These are phyloP conservation scores for Acanthamoeba lugdunensis DNA, from an alignment of 208 protist species.

Conservation along the genomic window DNA sequence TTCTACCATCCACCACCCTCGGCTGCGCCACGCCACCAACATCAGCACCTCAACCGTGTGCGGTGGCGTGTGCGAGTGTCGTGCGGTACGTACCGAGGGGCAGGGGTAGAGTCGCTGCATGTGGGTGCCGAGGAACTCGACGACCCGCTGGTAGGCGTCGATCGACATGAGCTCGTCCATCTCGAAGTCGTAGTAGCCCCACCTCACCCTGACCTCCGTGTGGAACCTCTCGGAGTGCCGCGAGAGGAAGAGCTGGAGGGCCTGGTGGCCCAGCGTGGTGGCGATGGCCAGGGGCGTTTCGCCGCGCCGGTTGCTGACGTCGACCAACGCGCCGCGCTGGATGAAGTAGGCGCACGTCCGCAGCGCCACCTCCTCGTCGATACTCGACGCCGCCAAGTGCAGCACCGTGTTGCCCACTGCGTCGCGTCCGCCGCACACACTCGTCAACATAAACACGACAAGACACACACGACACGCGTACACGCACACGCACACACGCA, in stretches of 20 bases:
- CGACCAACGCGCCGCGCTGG: background rate
- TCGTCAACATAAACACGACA: no score
- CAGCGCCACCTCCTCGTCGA: constrained; percentile 1
- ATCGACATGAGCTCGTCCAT: background rate
- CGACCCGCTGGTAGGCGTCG: no score
- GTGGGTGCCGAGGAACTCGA: no score
- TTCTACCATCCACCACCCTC: background rate
- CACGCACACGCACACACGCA: no score
- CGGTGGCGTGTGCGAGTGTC: no score
- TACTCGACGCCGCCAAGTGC: constrained; percentile 30
- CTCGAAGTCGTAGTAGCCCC: background rate
- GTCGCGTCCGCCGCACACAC: no score
- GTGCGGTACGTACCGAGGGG: no score
- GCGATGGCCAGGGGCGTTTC: background rate
- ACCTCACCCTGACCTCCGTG: no score
- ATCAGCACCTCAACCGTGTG: background rate
- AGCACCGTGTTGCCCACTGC: constrained; percentile 22
- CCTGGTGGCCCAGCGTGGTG: background rate
- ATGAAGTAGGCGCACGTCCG: constrained; percentile 17
- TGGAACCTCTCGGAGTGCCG: background rate
- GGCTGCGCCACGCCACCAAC: background rate
- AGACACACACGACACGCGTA: background rate
- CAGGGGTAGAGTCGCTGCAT: no score
- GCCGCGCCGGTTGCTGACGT: background rate
- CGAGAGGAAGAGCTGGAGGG: background rate